Conservation (phyloP, 768 basidiomycete genomes). For the Boletus subparvulus region DNA sequence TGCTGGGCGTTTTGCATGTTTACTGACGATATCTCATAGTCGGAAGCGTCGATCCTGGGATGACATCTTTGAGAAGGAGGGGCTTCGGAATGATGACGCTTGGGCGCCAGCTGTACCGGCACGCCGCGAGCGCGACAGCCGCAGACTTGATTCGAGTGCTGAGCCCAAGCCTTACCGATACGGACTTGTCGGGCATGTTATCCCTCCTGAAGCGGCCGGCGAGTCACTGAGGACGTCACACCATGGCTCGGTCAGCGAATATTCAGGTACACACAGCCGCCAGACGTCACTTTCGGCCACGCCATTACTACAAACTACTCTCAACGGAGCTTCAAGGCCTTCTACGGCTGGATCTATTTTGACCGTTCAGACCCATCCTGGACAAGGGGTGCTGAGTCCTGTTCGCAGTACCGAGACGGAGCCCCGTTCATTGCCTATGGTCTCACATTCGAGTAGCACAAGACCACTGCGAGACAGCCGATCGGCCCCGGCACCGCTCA, state of each 20-base stretch:
- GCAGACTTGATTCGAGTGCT: conserved; percentile 29
- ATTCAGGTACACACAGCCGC: conserved; percentile 23
- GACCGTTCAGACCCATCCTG: conserved; percentile 28
- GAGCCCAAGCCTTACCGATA: conserved; percentile 63
- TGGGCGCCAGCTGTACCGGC: conserved; percentile 18
- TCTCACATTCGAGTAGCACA: conserved; percentile 16
- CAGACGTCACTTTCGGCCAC: conserved; percentile 26
- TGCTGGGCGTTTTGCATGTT: conserved; percentile 3
- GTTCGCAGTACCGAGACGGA: conserved; percentile 5
- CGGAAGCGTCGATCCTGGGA: conserved; percentile 49
- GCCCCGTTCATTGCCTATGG: conserved; percentile 23
- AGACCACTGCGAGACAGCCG: conserved; percentile 5
- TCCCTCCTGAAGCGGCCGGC: conserved; percentile 29
- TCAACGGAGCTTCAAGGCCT: conserved; percentile 35
- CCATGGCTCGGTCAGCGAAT: conserved; percentile 21
- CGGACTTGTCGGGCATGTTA: conserved; percentile 53
- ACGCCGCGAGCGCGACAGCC: conserved; percentile 25
- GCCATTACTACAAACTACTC: conserved; percentile 23
- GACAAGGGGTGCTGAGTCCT: conserved; percentile 6
- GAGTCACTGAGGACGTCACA: conserved; percentile 37
- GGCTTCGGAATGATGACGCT: conserved; percentile 22
- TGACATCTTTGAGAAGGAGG: conserved; percentile 51
- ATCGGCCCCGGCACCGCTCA: not conserved
- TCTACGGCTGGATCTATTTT: conserved; percentile 44
- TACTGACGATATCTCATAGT: conserved; percentile 29